Base-by-base conservation (phyloP, 1,139 yeast species). In the Kurtzmaniella quercitrusa region DNA sequence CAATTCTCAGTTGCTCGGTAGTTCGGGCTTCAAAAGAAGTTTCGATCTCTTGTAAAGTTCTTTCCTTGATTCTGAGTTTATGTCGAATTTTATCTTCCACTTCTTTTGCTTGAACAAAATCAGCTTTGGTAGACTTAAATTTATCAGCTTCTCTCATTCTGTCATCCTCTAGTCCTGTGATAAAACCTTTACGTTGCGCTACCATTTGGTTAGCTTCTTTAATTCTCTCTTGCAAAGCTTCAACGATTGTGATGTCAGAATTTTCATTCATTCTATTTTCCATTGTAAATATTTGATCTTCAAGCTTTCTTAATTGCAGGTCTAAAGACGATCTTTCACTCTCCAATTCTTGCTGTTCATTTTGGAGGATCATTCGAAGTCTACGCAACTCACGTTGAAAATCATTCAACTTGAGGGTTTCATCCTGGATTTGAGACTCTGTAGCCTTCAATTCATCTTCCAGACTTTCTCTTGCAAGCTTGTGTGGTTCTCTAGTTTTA, bases 211-310 rank as follows among this genome's bases (percentile, higher is more conserved):
- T 51, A 39, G 55, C 50, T 15, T 65, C 69, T 11, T 59, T 60
- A 18, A 71, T 67, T 43, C 63, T 65, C 12, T 59, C 53, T 41
- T 58, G 56, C 31, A 66, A 58, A 17, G 62, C 53, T 23, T 62
- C 69, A 16, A 70, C 62, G 37, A 57, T 62, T n/a, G 62, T 57
- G 19, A 59, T 50, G 43, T 66, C 68, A 6, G 66, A 70, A 46
- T 63, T 66, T 25, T 66, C 73, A 25, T 60, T 62, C n/a, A 68
- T 53, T 34, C 58, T 56, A 25, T 57, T 55, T 45, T 70, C 68
- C 9, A 63, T 49, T 16, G 53, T 51, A 41, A 50, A 53, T 16
- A 59, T 52, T 41, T 59, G 48, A 27, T 47, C 46, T 40, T 50
- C 55, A 40, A 55, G 45, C 10, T 47, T 43, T 37, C 57, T 52